Evolutionary conservation across 2,329 filamentous ascomycete species (phyloP).

Genomic region (Didymella arachidicola): DNA sequence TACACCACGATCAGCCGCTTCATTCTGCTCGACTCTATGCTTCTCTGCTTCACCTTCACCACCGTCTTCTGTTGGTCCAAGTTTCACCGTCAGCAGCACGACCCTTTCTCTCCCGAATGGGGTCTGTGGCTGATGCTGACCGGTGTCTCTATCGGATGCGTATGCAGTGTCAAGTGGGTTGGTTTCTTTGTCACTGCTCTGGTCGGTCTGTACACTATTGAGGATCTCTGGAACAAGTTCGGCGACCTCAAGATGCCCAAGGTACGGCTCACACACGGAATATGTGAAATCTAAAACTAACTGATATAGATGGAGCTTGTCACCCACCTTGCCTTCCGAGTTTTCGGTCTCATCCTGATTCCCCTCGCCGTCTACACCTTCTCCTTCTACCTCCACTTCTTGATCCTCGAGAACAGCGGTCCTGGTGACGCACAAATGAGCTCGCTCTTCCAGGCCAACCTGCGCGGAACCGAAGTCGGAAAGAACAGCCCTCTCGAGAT

Average conservation of each 20-base stretch:
- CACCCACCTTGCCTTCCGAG: constrained; percentile 79
- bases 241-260: constrained; percentile 91
- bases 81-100: constrained; percentile 86
- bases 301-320: constrained; percentile 66
- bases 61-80: constrained; percentile 97
- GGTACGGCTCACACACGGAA: constrained; percentile 52
- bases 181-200: constrained; percentile 94
- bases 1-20: constrained; percentile 99
- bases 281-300: constrained; percentile 22
- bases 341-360: constrained; percentile 86
- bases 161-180: constrained; percentile 98
- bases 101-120: constrained; percentile 91
- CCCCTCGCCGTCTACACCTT: constrained; percentile 93
- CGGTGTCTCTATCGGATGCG: constrained; percentile 94
- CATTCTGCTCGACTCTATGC: constrained; percentile 97
- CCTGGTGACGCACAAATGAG: constrained; percentile 99
- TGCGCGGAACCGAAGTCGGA: constrained; percentile 91
- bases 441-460: constrained; percentile 97
- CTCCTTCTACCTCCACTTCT: constrained; percentile 93
- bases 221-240: constrained; percentile 98
- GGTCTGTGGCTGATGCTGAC: constrained; percentile 93
- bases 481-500: constrained; percentile 94
- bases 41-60: constrained; percentile 97
- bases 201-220: constrained; percentile 92
- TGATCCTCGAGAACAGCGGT: constrained; percentile 89